A percentile compares a stretch with the other conserved stretches of the same genome.
phyloP scores from a whole-genome alignment of 192 early-diverging fungal genomes.

The Geranomyces variabilis region DNA sequence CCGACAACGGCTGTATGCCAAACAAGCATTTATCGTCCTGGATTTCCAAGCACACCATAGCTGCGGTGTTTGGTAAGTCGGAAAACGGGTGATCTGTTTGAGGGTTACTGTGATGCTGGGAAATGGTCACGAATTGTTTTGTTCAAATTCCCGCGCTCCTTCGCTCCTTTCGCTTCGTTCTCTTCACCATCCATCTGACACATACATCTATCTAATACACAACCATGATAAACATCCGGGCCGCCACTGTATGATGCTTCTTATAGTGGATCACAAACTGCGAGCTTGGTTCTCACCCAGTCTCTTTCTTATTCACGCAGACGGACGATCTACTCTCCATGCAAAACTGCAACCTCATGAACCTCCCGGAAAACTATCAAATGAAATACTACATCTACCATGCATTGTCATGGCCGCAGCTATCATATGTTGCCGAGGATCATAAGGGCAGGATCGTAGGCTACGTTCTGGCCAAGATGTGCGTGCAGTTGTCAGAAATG shows the following conservation, averaged over 20 bases:
- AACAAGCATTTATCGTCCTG: too few species aligned
- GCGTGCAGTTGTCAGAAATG: constrained; percentile 17
- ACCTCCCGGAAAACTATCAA: constrained; percentile 99
- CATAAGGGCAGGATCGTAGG: constrained; percentile 90
- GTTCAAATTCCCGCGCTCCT: too few species aligned
- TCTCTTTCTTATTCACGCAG: constrained; percentile 39
- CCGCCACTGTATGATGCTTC: constrained; percentile 62
- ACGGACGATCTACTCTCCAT: constrained; percentile 86
- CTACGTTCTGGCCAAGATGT: constrained; percentile 98
- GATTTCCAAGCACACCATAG: too few species aligned
- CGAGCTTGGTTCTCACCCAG: not conserved
- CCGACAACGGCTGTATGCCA: too few species aligned
- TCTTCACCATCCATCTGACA: too few species aligned
- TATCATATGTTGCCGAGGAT: constrained; percentile 94
- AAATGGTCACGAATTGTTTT: too few species aligned
- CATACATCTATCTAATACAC: not conserved
- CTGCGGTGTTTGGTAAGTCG: too few species aligned
- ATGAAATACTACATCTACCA: constrained; percentile 94
- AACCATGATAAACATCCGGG: constrained; percentile 68
- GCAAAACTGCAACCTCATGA: constrained; percentile 96
- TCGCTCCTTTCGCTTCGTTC: too few species aligned
- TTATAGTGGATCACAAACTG: not conserved
- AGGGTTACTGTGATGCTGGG: too few species aligned
- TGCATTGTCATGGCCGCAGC: constrained; percentile 64
- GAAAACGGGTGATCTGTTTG: too few species aligned